Percentiles rank a stretch among this genome's conserved stretches.
phyloP scores from a whole-genome alignment of 768 basidiomycete species.

The Gyrodon lividus region DNA sequence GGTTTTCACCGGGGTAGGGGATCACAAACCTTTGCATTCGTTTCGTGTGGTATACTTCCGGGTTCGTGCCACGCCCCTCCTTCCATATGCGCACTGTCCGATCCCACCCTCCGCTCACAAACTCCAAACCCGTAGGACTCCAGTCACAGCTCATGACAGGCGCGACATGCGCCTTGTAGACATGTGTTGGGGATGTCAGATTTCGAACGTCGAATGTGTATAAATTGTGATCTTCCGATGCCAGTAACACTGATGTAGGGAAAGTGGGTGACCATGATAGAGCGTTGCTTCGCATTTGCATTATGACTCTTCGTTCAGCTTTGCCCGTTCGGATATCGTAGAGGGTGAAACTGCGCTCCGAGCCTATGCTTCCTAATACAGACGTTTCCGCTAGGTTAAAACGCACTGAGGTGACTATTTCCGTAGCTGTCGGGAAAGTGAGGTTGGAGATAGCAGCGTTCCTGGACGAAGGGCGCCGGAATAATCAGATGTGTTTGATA shows the following conservation, averaged over 20 bases:
- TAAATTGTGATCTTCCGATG: conserved; percentile 98
- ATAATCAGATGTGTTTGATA: conserved; percentile 9
- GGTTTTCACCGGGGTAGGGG: neutral
- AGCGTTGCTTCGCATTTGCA: conserved; percentile 92
- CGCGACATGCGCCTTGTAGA: conserved; percentile 96
- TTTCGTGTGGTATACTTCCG: conserved; percentile 97
- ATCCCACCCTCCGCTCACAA: conserved; percentile 97
- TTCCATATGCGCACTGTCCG: conserved; percentile 93
- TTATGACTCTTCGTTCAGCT: conserved; percentile 86
- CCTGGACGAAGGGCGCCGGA: conserved; percentile 38
- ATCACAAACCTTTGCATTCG: conserved; percentile 87
- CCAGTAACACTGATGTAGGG: conserved; percentile 87
- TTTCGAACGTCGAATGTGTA: conserved; percentile 97
- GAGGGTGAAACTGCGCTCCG: conserved; percentile 92
- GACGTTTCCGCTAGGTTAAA: conserved; percentile 96
- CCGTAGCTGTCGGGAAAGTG: conserved; percentile 81
- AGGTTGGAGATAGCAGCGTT: conserved; percentile 84
- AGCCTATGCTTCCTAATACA: conserved; percentile 92
- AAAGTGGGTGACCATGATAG: conserved; percentile 96
- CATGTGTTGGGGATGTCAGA: conserved; percentile 77
- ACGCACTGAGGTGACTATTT: conserved; percentile 83
- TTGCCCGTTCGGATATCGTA: conserved; percentile 98
- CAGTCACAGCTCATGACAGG: conserved; percentile 97
- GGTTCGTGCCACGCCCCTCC: conserved; percentile 73
- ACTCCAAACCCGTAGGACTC: conserved; percentile 94